phyloP scores from a whole-genome alignment of 73 alveolate genomes.

The Paramecium octaurelia region DNA sequence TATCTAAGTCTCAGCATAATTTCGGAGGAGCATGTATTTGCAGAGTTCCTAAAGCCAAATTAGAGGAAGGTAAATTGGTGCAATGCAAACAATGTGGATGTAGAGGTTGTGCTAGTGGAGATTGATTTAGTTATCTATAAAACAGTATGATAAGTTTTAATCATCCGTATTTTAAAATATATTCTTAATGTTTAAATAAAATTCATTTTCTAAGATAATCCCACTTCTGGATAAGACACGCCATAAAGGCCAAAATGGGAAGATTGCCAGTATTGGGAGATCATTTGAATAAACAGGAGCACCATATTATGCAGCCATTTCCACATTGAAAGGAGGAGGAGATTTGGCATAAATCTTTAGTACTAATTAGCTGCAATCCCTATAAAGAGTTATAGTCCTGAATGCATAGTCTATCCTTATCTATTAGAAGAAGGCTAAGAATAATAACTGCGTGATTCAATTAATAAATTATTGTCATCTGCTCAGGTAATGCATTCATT shows the following conservation, averaged over 20 bases:
- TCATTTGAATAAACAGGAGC: constrained; percentile 97
- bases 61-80: constrained; percentile 93
- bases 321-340: constrained; percentile 89
- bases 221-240: background rate
- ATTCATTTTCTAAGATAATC: background rate
- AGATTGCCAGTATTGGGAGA: constrained; percentile 93
- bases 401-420: constrained; percentile 92
- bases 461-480: constrained; percentile 74
- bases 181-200: background rate
- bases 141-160: background rate
- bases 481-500: constrained; percentile 77
- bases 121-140: constrained; percentile 63
- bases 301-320: constrained; percentile 91
- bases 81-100: constrained; percentile 99
- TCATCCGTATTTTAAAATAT: background rate
- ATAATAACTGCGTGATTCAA: constrained; percentile 32
- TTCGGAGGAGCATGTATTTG: constrained; percentile 95
- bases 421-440: constrained; percentile 63
- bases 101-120: constrained; percentile 98
- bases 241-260: constrained; percentile 93
- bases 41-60: constrained; percentile 96
- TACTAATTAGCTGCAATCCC: constrained; percentile 91
- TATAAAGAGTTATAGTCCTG: constrained; percentile 96
- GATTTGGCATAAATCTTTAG: constrained; percentile 92
- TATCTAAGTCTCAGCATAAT: constrained; percentile 83